phyloP scores from a whole-genome alignment of 495 filamentous ascomycete species.

The Choiromyces venosus region DNA sequence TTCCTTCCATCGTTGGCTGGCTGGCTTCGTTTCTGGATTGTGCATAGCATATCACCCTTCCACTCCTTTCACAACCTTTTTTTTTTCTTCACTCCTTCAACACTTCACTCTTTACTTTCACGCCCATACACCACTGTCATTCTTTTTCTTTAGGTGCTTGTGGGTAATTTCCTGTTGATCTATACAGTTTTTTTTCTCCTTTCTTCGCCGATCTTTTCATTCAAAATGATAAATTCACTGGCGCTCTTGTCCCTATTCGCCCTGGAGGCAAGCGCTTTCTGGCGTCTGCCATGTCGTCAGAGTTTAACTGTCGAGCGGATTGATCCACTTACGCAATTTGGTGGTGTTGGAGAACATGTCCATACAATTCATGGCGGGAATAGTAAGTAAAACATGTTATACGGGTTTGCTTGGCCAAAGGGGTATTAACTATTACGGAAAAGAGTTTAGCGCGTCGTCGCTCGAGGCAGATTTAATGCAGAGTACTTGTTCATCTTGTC shows the following conservation, averaged over 20 bases:
- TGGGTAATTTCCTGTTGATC: background rate
- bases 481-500: conserved; percentile 60
- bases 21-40: background rate
- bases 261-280: conserved; percentile 58
- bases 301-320: conserved; percentile 52
- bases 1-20: background rate
- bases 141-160: background rate
- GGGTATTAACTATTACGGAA: background rate
- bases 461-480: conserved; percentile 50
- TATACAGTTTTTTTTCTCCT: background rate
- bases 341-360: conserved; percentile 57
- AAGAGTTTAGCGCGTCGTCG: conserved; percentile 49
- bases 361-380: conserved; percentile 69
- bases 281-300: conserved; percentile 73
- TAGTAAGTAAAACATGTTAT: conserved; percentile 36
- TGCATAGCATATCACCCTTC: background rate
- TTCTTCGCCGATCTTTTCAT: background rate
- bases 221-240: conserved; percentile 24
- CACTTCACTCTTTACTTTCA: background rate
- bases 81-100: background rate
- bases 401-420: conserved; percentile 2
- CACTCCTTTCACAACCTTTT: background rate
- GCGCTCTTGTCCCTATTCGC: conserved; percentile 31
- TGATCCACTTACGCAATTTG: conserved; percentile 65
- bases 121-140: background rate